Conservation (phyloP, 2,329 filamentous ascomycete species). For the Passalora sequoiae region DNA sequence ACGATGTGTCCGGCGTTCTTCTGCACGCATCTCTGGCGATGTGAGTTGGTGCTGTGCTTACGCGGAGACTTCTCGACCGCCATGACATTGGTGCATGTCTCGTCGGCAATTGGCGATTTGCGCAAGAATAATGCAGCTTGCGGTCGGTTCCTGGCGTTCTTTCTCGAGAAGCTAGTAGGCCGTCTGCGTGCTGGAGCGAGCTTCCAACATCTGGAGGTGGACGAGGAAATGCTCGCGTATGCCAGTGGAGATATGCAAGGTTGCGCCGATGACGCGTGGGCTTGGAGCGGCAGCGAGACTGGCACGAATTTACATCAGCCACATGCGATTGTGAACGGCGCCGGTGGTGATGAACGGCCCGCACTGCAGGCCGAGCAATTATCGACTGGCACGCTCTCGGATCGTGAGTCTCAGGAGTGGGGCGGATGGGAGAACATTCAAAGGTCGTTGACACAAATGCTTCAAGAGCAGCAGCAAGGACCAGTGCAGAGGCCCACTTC, state of each 20-base stretch:
- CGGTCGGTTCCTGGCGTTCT: slow-evolving; percentile 76
- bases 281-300: slow-evolving; percentile 60
- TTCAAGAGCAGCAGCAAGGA: slow-evolving; percentile 41
- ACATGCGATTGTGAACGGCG: slow-evolving; percentile 17
- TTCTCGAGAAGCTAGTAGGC: slow-evolving; percentile 62
- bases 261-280: slow-evolving; percentile 71
- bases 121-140: slow-evolving; percentile 71
- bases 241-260: slow-evolving; percentile 82
- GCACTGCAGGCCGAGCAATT: slow-evolving; percentile 20
- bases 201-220: slow-evolving; percentile 49
- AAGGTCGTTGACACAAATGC: slow-evolving; percentile 53
- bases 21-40: slow-evolving; percentile 82
- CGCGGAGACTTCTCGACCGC: slow-evolving; percentile 69
- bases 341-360: slow-evolving; percentile 14
- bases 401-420: slow-evolving; percentile 55
- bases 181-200: slow-evolving; percentile 44
- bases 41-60: slow-evolving; percentile 72
- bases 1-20: slow-evolving; percentile 68
- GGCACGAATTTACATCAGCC: slow-evolving; percentile 19
- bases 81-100: slow-evolving; percentile 64
- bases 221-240: slow-evolving; percentile 86
- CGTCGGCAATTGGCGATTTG: slow-evolving; percentile 63
- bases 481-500: slow-evolving; percentile 16
- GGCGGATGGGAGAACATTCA: slow-evolving; percentile 75
- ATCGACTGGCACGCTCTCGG: slow-evolving; percentile 20